Conservation (phyloP, 179 eudicot species). For the Heliamphora ciliata region DNA sequence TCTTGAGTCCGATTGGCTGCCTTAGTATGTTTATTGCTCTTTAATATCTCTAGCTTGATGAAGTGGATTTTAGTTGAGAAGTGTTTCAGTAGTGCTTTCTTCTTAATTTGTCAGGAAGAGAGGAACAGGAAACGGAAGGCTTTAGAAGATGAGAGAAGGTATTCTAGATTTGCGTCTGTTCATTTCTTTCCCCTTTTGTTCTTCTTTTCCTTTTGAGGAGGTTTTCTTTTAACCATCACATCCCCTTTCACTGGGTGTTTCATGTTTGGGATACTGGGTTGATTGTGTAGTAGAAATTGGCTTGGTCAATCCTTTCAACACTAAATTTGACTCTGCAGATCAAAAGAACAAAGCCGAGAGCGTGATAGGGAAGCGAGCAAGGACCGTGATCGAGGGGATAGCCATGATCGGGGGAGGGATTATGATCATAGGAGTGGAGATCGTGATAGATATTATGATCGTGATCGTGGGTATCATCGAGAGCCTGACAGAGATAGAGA, state of each 20-base stretch:
- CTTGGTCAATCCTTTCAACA: neutral
- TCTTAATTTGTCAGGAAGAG: slow-evolving; percentile 59
- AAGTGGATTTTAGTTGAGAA: neutral
- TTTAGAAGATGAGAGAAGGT: slow-evolving; percentile 79
- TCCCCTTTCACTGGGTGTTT: no score
- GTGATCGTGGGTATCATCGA: slow-evolving; percentile 53
- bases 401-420: slow-evolving; percentile 55
- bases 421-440: slow-evolving; percentile 71
- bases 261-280: neutral
- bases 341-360: slow-evolving; percentile 71
- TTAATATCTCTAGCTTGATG: neutral
- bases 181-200: neutral
- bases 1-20: neutral
- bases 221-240: neutral
- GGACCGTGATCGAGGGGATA: slow-evolving; percentile 57
- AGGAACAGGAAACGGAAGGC: slow-evolving; percentile 60
- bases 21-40: neutral
- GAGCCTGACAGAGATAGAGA: slow-evolving; percentile 66
- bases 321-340: slow-evolving; percentile 33
- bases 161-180: neutral
- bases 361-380: slow-evolving; percentile 61
- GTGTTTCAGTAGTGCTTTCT: slow-evolving; percentile 15
- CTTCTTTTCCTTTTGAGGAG: neutral
- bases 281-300: neutral
- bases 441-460: slow-evolving; percentile 56